Percentiles rank a stretch among this genome's conserved stretches.
Evolutionary conservation across 1,284 basidiomycete genomes (phyloP).

Genomic region (Serendipita sp.): DNA sequence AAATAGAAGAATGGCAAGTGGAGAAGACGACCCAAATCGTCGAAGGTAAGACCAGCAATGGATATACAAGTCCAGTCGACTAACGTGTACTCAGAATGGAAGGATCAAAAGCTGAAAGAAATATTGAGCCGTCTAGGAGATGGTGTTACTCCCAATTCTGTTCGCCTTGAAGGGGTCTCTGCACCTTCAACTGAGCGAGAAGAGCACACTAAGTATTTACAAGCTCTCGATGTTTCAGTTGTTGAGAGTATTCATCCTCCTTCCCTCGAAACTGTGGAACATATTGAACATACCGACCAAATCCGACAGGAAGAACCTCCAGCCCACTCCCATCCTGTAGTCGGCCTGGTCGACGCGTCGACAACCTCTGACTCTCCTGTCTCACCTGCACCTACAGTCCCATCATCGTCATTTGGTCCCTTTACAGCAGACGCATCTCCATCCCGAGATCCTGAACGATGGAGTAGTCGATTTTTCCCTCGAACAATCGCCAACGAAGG

Average conservation of each 20-base stretch:
- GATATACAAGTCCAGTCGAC: not conserved
- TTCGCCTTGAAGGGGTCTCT: not conserved
- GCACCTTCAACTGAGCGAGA: not conserved
- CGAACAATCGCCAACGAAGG: too few relatives aligned
- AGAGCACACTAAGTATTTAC: not conserved
- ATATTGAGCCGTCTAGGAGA: not conserved
- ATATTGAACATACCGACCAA: not conserved
- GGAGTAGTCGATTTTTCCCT: too few relatives aligned
- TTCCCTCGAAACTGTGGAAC: not conserved
- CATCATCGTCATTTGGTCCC: too few relatives aligned
- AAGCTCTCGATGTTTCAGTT: not conserved
- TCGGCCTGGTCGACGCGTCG: too few relatives aligned
- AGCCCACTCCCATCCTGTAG: too few relatives aligned
- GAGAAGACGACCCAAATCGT: not conserved
- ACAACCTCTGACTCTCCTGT: too few relatives aligned
- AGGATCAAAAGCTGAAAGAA: slow-evolving; percentile 2
- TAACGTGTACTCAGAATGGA: not conserved
- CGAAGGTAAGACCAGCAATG: not conserved
- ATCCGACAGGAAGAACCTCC: too few relatives aligned
- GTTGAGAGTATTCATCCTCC: not conserved
- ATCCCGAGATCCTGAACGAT: too few relatives aligned
- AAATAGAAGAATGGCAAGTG: not conserved
- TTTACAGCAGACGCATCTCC: too few relatives aligned
- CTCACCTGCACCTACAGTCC: too few relatives aligned
- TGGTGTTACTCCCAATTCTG: not conserved